A percentile compares a stretch with the other conserved stretches of the same genome.
These are phyloP conservation scores for Suillus brevipes DNA, from an alignment of 768 basidiomycete genomes.

Conservation along the genomic window DNA sequence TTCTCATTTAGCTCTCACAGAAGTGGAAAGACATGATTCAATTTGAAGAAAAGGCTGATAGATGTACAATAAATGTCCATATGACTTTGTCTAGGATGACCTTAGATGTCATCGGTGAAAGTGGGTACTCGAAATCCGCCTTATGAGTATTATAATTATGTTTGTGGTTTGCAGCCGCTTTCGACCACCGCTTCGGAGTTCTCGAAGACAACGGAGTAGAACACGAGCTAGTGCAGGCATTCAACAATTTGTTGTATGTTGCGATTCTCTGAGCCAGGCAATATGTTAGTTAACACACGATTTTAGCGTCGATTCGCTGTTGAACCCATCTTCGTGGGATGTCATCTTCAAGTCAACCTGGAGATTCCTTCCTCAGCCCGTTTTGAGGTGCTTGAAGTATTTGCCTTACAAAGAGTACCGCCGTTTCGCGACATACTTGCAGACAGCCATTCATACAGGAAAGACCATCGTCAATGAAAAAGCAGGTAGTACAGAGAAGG, in stretches of 20 bases:
- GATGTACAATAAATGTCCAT: conserved; percentile 19
- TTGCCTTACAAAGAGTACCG: conserved; percentile 29
- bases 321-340: conserved; percentile 21
- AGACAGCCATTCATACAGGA: conserved; percentile 24
- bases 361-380: conserved; percentile 27
- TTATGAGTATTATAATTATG: background rate
- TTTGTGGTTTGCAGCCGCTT: conserved; percentile 18
- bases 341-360: conserved; percentile 29
- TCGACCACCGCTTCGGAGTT: conserved; percentile 25
- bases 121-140: conserved; percentile 14
- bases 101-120: conserved; percentile 30
- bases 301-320: conserved; percentile 23
- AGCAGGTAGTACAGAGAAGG: conserved; percentile 19
- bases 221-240: conserved; percentile 17
- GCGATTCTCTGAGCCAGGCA: background rate
- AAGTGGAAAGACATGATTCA: conserved; percentile 26
- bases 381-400: conserved; percentile 28
- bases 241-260: conserved; percentile 19
- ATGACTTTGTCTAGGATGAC: conserved; percentile 24
- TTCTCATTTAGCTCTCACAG: conserved; percentile 20
- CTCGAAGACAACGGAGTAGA: conserved; percentile 12
- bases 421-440: conserved; percentile 29
- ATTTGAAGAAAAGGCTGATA: background rate
- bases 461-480: conserved; percentile 24
- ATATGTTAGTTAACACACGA: background rate